Percentiles rank a stretch among this genome's conserved stretches.
These are phyloP conservation scores for Wickerhamomyces mucosus DNA, from an alignment of 805 yeast genomes.

Conservation along the genomic window DNA sequence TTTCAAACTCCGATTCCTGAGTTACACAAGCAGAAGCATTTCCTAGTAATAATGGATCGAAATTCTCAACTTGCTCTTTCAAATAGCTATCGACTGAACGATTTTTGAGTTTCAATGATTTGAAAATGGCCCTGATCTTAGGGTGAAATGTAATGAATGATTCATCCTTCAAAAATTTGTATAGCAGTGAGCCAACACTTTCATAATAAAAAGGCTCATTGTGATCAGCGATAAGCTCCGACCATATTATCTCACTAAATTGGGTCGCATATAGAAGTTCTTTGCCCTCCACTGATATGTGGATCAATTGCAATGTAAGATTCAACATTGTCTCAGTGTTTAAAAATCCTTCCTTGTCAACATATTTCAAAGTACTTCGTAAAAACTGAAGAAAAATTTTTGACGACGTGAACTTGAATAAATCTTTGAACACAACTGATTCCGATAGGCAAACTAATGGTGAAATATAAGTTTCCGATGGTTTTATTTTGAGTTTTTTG, in stretches of 20 bases:
- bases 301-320: slow-evolving; percentile 57
- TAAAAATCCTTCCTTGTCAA: slow-evolving; percentile 23
- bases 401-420: slow-evolving; percentile 46
- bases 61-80: slow-evolving; percentile 27
- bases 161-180: slow-evolving; percentile 32
- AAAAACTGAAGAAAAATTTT: slow-evolving; percentile 44
- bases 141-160: slow-evolving; percentile 35
- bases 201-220: slow-evolving; percentile 28
- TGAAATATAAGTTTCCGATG: slow-evolving; percentile 43
- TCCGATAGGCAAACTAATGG: slow-evolving; percentile 36
- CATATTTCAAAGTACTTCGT: slow-evolving; percentile 35
- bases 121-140: slow-evolving; percentile 48
- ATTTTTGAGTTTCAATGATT: slow-evolving; percentile 21
- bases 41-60: slow-evolving; percentile 14
- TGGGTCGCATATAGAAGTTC: slow-evolving; percentile 19
- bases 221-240: slow-evolving; percentile 25
- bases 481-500: slow-evolving; percentile 26
- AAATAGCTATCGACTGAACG: slow-evolving; percentile 22
- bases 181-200: slow-evolving; percentile 30
- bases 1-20: slow-evolving; percentile 32
- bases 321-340: slow-evolving; percentile 51
- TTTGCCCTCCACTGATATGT: slow-evolving; percentile 38
- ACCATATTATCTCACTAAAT: slow-evolving; percentile 27
- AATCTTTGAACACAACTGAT: slow-evolving; percentile 29
- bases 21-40: slow-evolving; percentile 1